These are phyloP conservation scores for Trichosanthes truncata DNA, from an alignment of 306 rosid genomes.

Conservation along the genomic window DNA sequence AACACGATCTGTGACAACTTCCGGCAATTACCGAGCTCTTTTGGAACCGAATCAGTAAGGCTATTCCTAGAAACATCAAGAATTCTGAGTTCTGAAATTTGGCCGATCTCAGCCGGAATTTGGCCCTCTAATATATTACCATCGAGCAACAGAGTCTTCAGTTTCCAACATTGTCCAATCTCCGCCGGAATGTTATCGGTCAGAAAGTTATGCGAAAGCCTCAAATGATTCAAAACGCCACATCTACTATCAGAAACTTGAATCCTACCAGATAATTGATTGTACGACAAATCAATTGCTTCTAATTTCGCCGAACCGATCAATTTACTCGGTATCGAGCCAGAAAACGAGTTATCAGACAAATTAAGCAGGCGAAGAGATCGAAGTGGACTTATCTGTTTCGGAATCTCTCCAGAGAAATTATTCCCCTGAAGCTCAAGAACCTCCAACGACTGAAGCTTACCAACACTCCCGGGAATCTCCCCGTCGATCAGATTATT, in stretches of 20 bases:
- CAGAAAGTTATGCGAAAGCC: constrained; percentile 43
- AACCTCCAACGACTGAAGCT: constrained; percentile 21
- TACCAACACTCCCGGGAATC: constrained; percentile 20
- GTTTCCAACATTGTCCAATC: constrained; percentile 42
- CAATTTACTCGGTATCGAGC: constrained; percentile 27
- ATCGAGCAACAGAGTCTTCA: constrained; percentile 47
- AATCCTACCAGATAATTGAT: constrained; percentile 35
- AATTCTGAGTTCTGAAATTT: constrained; percentile 32
- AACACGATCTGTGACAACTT: constrained; percentile 24
- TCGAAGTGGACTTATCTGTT: constrained; percentile 28
- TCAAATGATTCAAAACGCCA: constrained; percentile 34
- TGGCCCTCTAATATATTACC: constrained; percentile 49
- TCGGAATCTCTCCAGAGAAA: constrained; percentile 38
- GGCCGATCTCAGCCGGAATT: constrained; percentile 44
- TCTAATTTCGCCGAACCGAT: constrained; percentile 27
- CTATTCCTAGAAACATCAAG: constrained; percentile 66
- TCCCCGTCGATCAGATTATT: constrained; percentile 39
- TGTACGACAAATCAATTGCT: constrained; percentile 43
- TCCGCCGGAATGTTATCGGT: constrained; percentile 36
- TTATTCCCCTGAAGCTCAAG: constrained; percentile 43
- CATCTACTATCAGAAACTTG: constrained; percentile 15
- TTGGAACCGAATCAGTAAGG: constrained; percentile 39
- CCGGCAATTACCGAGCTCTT: constrained; percentile 35
- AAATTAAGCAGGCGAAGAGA: constrained; percentile 39
- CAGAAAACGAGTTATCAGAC: constrained; percentile 40